These are phyloP conservation scores for Helminthosporium solani DNA, from an alignment of 2,329 filamentous ascomycete species.

Conservation along the genomic window DNA sequence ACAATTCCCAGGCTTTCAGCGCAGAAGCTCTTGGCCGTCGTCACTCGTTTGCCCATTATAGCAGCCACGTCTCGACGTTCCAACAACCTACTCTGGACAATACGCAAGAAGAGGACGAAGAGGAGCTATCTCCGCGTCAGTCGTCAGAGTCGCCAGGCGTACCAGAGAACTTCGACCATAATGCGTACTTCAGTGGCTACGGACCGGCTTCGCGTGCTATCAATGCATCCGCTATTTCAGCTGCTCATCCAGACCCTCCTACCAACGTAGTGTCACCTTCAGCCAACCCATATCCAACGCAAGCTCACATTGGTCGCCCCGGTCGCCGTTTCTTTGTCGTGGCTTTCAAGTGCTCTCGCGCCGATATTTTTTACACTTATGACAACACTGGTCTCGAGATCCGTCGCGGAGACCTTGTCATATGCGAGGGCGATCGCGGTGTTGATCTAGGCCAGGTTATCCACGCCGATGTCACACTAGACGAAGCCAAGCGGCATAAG, in stretches of 20 bases:
- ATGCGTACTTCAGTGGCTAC: conserved; percentile 42
- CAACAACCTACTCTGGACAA: conserved; percentile 28
- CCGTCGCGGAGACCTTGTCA: conserved; percentile 89
- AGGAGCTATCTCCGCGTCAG: conserved; percentile 24
- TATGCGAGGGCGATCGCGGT: conserved; percentile 94
- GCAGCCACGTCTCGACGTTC: conserved; percentile 27
- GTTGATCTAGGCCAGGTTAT: conserved; percentile 93
- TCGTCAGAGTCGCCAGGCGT: conserved; percentile 51
- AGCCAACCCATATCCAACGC: conserved; percentile 38
- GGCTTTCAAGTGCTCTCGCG: conserved; percentile 92
- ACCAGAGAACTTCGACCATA: conserved; percentile 55
- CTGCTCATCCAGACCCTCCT: conserved; percentile 38
- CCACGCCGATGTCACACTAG: conserved; percentile 82
- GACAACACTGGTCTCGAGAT: conserved; percentile 91
- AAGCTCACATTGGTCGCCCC: conserved; percentile 30
- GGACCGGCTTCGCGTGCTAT: conserved; percentile 39
- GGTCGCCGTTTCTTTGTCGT: conserved; percentile 71
- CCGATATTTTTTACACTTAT: conserved; percentile 96
- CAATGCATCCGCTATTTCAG: conserved; percentile 39
- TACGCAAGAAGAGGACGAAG: conserved; percentile 36
- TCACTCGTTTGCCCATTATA: conserved; percentile 67
- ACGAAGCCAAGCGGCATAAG: conserved; percentile 83
- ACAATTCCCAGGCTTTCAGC: conserved; percentile 23
- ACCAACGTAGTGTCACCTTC: conserved; percentile 23
- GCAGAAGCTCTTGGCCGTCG: conserved; percentile 64